Base-by-base conservation (phyloP, 306 rosid genomes). In the Casuarina cunninghamiana region DNA sequence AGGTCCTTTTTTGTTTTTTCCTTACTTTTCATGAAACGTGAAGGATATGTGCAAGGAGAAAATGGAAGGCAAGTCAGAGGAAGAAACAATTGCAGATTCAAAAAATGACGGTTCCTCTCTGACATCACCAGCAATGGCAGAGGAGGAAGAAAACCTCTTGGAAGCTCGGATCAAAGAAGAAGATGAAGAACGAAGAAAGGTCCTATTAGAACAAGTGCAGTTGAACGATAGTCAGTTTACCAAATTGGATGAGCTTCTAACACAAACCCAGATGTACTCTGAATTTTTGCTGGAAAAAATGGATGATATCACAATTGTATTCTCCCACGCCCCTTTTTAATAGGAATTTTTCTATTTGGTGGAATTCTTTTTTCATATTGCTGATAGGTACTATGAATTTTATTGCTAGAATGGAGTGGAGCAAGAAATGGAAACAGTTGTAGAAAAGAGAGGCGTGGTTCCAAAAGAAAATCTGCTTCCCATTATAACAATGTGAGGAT, bases 201-300 rank as follows among this genome's bases (percentile, higher is more conserved):
- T 62, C 66, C 44, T 82, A 32, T 83, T 70, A 48, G 86, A 53
- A 74, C 79, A 89, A 1, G 75, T 80, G 4, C 44, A 69, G 60
- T 83, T 96, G 78, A 85, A 77, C 80, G 91, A 90, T 17, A 73
- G 83, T 5, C 97, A 93, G 82, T 93, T 88, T 71, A 86, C 85
- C 86, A 96, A 91, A 77, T 82, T 96, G 87, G 98, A 96, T 69
- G 99, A 96, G 85, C 97, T 96, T 72, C 78, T 96, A 46, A 90
- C 91, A 0, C 97, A 93, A 79, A 93, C 99, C 3, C 96, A 93
- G 76, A 83, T 96, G 26, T 93, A 87, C 87, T 86, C 99, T 0
- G 93, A 91, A 79, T 93, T 96, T 87, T 86, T 96, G 76, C 81
- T 93, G 19, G 98, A 96, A 90, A 96, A 96, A 83, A 96, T 96